phyloP scores from a whole-genome alignment of 176 grass and related monocot species.

The Otatea glauca region DNA sequence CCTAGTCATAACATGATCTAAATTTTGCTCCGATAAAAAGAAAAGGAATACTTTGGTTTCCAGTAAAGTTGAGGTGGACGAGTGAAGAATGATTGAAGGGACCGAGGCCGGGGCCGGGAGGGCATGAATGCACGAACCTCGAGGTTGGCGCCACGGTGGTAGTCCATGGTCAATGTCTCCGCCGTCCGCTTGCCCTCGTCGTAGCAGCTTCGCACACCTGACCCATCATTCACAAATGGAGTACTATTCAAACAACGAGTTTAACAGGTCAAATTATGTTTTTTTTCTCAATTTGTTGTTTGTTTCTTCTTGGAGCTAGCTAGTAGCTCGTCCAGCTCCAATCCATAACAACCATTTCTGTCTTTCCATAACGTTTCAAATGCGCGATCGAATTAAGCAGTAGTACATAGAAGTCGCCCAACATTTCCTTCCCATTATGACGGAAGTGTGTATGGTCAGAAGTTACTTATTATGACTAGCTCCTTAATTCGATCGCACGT shows the following conservation, averaged over 20 bases:
- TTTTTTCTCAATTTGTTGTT: background rate
- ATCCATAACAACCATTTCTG: background rate
- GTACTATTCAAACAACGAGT: background rate
- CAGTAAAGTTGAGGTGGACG: background rate
- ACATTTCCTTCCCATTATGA: background rate
- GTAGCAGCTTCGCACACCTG: slow-evolving; percentile 93
- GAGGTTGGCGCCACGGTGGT: slow-evolving; percentile 87
- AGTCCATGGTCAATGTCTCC: slow-evolving; percentile 96
- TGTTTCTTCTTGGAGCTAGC: background rate
- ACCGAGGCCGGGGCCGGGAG: background rate
- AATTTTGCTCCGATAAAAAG: background rate
- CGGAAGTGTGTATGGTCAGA: background rate
- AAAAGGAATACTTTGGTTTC: background rate
- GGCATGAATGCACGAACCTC: slow-evolving; percentile 54
- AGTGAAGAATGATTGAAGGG: slow-evolving; percentile 22
- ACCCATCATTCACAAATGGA: background rate
- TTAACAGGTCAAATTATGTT: background rate
- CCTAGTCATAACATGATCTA: background rate
- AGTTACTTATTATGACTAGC: background rate
- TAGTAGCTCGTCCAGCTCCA: background rate
- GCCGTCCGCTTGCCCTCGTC: slow-evolving; percentile 95
- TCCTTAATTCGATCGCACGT: background rate
- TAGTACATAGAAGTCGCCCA: background rate
- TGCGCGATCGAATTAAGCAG: background rate
- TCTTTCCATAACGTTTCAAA: background rate